Percentiles rank a stretch among this genome's conserved stretches.
Evolutionary conservation across 768 basidiomycete species (phyloP).

Genomic region (Tylopilus sp.): DNA sequence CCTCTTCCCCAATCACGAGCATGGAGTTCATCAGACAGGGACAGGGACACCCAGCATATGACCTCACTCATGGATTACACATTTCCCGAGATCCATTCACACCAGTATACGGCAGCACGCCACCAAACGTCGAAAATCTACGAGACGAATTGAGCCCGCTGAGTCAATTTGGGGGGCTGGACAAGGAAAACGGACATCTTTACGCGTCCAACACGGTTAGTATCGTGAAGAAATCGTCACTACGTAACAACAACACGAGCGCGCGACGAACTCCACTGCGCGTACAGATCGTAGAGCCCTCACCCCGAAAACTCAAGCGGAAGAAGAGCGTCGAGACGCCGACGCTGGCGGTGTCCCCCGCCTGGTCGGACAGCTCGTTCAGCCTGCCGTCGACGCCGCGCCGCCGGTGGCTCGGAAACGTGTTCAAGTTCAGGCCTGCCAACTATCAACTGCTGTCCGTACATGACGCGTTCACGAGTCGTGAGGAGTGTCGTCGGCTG

Average conservation of each 20-base stretch:
- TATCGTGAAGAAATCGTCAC: slow-evolving; percentile 43
- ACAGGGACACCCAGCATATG: slow-evolving; percentile 8
- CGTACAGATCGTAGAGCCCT: slow-evolving; percentile 57
- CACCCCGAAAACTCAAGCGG: slow-evolving; percentile 35
- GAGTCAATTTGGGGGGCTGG: slow-evolving; percentile 25
- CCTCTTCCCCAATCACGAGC: slow-evolving; percentile 11
- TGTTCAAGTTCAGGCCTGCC: slow-evolving; percentile 82
- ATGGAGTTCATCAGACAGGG: slow-evolving; percentile 21
- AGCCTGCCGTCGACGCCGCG: slow-evolving; percentile 42
- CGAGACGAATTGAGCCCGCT: neutral
- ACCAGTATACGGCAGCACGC: slow-evolving; percentile 8
- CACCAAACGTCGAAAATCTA: slow-evolving; percentile 5
- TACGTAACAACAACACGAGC: slow-evolving; percentile 29
- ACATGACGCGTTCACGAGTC: slow-evolving; percentile 58
- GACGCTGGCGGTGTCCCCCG: slow-evolving; percentile 31
- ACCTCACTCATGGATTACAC: neutral
- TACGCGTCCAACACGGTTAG: slow-evolving; percentile 3
- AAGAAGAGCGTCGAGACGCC: slow-evolving; percentile 23
- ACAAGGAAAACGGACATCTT: slow-evolving; percentile 57
- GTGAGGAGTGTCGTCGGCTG: slow-evolving; percentile 69
- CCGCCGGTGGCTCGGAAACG: slow-evolving; percentile 80
- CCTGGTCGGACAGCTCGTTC: slow-evolving; percentile 46
- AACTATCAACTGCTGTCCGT: slow-evolving; percentile 55
- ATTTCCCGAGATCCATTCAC: slow-evolving; percentile 38
- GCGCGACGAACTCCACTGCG: slow-evolving; percentile 22